phyloP scores from a whole-genome alignment of 2,329 filamentous ascomycete genomes.

The Dothiorella sarmentorum region DNA sequence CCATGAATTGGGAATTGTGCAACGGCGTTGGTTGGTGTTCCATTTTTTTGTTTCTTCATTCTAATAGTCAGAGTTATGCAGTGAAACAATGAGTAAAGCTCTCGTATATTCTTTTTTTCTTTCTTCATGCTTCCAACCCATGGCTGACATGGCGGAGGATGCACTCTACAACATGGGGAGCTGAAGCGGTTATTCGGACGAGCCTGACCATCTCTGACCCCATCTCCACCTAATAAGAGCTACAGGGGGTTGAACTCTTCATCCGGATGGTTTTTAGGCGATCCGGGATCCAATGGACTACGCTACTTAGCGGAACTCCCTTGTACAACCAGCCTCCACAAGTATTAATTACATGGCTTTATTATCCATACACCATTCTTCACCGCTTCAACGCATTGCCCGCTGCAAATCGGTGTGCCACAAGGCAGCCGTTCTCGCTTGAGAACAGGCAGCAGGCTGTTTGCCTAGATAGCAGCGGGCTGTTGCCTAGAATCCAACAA shows the following conservation, averaged over 20 bases:
- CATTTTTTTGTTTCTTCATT: not conserved
- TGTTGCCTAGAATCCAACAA: not conserved
- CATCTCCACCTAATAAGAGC: too few species aligned
- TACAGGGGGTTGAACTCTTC: too few species aligned
- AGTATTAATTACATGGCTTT: too few species aligned
- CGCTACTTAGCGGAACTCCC: too few species aligned
- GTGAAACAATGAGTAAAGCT: constrained; percentile 1
- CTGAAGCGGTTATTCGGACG: not conserved
- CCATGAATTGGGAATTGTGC: not conserved
- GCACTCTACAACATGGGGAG: not conserved
- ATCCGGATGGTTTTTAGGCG: too few species aligned
- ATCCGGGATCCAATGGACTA: too few species aligned
- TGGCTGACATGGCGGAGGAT: not conserved
- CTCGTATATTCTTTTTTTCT: not conserved
- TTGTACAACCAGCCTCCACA: too few species aligned
- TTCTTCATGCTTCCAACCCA: not conserved
- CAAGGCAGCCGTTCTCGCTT: not conserved
- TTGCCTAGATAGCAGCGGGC: not conserved
- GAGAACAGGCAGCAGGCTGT: not conserved
- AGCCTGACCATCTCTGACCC: too few species aligned
- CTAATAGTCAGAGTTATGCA: not conserved
- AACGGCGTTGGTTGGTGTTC: constrained; percentile 3
- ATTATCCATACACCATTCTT: too few species aligned
- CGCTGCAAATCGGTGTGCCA: not conserved
- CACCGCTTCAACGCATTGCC: not conserved